Evolutionary conservation across 1,284 basidiomycete genomes (phyloP).

Genomic region (Moesziomyces sp.): DNA sequence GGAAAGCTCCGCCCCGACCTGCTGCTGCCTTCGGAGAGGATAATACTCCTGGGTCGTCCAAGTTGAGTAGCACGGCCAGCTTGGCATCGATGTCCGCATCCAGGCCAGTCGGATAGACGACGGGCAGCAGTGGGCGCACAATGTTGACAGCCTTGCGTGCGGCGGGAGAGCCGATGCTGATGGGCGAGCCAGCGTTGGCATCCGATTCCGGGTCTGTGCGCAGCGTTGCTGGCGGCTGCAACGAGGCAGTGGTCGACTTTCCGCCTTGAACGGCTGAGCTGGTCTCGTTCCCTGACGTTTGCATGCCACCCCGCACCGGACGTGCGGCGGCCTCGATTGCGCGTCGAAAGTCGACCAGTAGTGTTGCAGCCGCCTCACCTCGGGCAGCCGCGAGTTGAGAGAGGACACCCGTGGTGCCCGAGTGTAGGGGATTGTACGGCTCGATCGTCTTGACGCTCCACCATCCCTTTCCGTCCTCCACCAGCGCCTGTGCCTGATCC

Average conservation of each 20-base stretch:
- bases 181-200: neutral
- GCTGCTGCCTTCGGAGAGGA: too few relatives aligned
- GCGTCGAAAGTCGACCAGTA: slow-evolving; percentile 59
- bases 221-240: slow-evolving; percentile 11
- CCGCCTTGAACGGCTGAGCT: neutral
- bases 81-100: slow-evolving; percentile 35
- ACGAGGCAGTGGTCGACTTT: neutral
- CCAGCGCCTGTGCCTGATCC: slow-evolving; percentile 80
- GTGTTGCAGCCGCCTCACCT: slow-evolving; percentile 24
- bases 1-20: slow-evolving; percentile 3
- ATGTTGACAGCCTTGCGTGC: slow-evolving; percentile 52
- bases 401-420: slow-evolving; percentile 50
- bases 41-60: slow-evolving; percentile 5
- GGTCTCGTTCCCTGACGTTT: slow-evolving; percentile 3
- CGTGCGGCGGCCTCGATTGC: slow-evolving; percentile 59
- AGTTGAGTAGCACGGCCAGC: slow-evolving; percentile 21
- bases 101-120: slow-evolving; percentile 46
- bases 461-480: slow-evolving; percentile 70
- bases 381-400: slow-evolving; percentile 45
- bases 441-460: slow-evolving; percentile 42
- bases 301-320: slow-evolving; percentile 17
- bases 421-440: slow-evolving; percentile 29
- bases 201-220: slow-evolving; percentile 18
- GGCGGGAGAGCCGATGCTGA: slow-evolving; percentile 26
- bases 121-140: slow-evolving; percentile 51